These are phyloP conservation scores for Lagenidium giganteum DNA, from an alignment of 352 stramenopile species.

Conservation along the genomic window DNA sequence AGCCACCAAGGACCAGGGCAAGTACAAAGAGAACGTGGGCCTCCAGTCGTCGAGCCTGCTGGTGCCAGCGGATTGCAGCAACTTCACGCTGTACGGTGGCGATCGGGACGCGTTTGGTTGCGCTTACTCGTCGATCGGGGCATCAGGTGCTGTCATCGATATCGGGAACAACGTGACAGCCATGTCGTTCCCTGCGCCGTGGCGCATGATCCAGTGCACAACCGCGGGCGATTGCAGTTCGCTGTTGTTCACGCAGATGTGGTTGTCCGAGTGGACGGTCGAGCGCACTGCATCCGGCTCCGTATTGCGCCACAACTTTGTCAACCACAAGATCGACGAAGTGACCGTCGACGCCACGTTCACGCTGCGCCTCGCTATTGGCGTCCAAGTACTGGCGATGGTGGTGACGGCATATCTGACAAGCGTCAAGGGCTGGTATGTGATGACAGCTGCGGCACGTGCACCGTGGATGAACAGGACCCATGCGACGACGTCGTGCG, in stretches of 20 bases:
- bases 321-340: constrained; percentile 35
- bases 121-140: constrained; percentile 25
- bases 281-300: constrained; percentile 4
- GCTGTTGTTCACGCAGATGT: constrained; percentile 31
- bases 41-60: constrained; percentile 22
- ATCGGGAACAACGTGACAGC: background rate
- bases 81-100: constrained; percentile 20
- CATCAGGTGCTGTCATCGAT: constrained; percentile 18
- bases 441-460: constrained; percentile 10
- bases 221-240: constrained; percentile 30
- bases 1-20: constrained; percentile 6
- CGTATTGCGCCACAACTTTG: constrained; percentile 31
- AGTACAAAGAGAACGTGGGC: constrained; percentile 19
- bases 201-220: constrained; percentile 35
- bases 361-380: constrained; percentile 25
- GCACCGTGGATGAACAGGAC: constrained; percentile 19
- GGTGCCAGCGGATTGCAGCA: constrained; percentile 13
- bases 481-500: constrained; percentile 25
- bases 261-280: constrained; percentile 26
- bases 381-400: constrained; percentile 25
- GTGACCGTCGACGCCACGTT: constrained; percentile 31
- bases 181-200: constrained; percentile 26
- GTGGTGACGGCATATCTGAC: constrained; percentile 28
- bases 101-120: constrained; percentile 21
- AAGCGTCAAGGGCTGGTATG: constrained; percentile 23